phyloP scores from a whole-genome alignment of 495 filamentous ascomycete genomes.

The Penicillium egyptiacum region DNA sequence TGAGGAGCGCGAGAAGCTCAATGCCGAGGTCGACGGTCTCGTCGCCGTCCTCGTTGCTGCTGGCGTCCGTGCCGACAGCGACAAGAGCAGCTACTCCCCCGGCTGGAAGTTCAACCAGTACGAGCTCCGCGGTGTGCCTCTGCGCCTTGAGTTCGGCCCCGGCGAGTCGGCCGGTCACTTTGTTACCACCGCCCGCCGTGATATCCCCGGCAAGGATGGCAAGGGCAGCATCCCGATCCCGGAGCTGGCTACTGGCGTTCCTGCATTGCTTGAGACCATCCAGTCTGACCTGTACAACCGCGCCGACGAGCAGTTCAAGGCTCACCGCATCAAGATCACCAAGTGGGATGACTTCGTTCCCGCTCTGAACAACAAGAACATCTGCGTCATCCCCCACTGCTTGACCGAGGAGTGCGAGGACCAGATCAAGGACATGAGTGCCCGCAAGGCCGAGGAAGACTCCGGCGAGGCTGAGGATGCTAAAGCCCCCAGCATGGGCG shows the following conservation, averaged over 20 bases:
- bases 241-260: constrained; percentile 67
- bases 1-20: constrained; percentile 70
- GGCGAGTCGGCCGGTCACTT: constrained; percentile 84
- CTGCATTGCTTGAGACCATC: constrained; percentile 82
- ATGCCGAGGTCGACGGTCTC: constrained; percentile 68
- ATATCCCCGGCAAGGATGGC: constrained; percentile 66
- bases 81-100: constrained; percentile 82
- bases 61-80: constrained; percentile 68
- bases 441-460: constrained; percentile 64
- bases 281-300: constrained; percentile 82
- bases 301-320: constrained; percentile 71
- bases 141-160: constrained; percentile 92
- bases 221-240: constrained; percentile 71
- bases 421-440: constrained; percentile 85
- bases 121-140: constrained; percentile 90
- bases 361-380: constrained; percentile 85
- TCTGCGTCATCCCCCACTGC: constrained; percentile 86
- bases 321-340: constrained; percentile 76
- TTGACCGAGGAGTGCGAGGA: constrained; percentile 83
- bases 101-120: constrained; percentile 98
- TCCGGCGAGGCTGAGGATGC: constrained; percentile 70
- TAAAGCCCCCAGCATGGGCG: constrained; percentile 89
- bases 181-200: constrained; percentile 81
- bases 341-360: constrained; percentile 90
- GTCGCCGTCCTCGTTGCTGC: constrained; percentile 61